Evolutionary conservation across 148 eudicot species (phyloP), one percentile per base, ranked within the genome.

Genomic region (Diospyros lotus): DNA sequence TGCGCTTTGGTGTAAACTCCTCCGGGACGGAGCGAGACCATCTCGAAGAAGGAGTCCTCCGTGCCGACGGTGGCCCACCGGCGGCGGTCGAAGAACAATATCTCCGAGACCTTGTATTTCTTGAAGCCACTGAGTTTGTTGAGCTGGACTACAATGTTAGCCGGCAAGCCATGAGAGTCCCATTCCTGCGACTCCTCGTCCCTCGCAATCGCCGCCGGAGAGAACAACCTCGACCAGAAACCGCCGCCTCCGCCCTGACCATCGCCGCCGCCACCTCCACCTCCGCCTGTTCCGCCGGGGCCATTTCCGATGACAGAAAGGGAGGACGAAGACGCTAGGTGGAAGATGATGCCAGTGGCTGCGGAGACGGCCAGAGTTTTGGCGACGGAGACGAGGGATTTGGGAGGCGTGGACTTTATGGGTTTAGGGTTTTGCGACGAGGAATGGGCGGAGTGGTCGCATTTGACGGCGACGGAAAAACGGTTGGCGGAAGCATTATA

Each of bases 41-140:
- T 90, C 74, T 95, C 97, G 55, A 88, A 87, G 70, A 95, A 92
- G 7, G 97, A 89, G 56, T 95, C 98, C 58, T 92, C 96, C 0
- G 90, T 78, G 5, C 93, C 94, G 0, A 88, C 87, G 0, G 83
- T 84, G 3, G 80, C 61, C 3, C 86, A 59, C 0, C 83, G 76
- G 4, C 86, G 72, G 2, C 75, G 78, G 65, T 92, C 96, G 46
- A 89, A 79, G 74, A 90, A 92, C 12, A 81, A 9, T 1, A 95
- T 80, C 0, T 95, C 97, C 2, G 97, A 92, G 15, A 95, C 80
- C 66, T 87, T 95, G 18, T 89, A 95, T 60, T 83, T 88, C 73
- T 92, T 95, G 48, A 89, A 92, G 1, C 96, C 97, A 75, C 94
- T 88, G 0, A 95, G 82, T 66, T 90, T 95, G 54, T 64, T 80